Base-by-base conservation (phyloP, 202 grass and related monocot species). In the Setaria italica region DNA sequence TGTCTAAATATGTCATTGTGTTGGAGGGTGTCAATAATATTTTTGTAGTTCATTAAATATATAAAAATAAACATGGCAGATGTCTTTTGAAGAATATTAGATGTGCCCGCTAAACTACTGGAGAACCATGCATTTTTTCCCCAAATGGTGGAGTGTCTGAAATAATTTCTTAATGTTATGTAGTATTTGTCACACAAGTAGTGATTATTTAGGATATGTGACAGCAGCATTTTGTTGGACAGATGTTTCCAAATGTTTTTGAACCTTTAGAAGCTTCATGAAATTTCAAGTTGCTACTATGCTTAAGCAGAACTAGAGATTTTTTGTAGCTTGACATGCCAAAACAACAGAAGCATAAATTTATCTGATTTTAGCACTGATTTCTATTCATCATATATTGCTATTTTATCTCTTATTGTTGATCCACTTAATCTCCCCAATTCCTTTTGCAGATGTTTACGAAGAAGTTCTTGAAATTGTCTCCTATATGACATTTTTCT, bases 401-500 rank as follows among this genome's bases (percentile, higher is more conserved):
- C 10, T 66, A 59, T 87, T 66, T 67, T 76, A n/a, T 64, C 15
- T 7, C 6, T 70, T 71, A 67, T 58, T 82, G 1, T 89, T 62
- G 34, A 20, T 69, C 17, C 21, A 79, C 33, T 87, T 85, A 82
- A 55, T 75, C 11, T 79, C 20, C 30, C 4, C 60, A 30, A 56
- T 85, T 73, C n/a, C 10, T 66, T 66, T 64, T 39, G 15, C 87
- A 97, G 94, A 97, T 97, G 92, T 97, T 84, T 97, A 94, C 72
- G 94, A 97, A 78, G 94, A 97, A 94, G 90, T 97, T 83, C 78
- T 97, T 50, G 94, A 97, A 89, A 92, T 97, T 87, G 84, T 94
- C 41, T 97, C 94, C 15, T 97, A 97, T 70, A 94, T 97, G 92
- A 92, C 92, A 62, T 90, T 97, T 87, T 94, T 92, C 82, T 97